phyloP scores from a whole-genome alignment of 805 yeast species.

The Ogataea minuta region DNA sequence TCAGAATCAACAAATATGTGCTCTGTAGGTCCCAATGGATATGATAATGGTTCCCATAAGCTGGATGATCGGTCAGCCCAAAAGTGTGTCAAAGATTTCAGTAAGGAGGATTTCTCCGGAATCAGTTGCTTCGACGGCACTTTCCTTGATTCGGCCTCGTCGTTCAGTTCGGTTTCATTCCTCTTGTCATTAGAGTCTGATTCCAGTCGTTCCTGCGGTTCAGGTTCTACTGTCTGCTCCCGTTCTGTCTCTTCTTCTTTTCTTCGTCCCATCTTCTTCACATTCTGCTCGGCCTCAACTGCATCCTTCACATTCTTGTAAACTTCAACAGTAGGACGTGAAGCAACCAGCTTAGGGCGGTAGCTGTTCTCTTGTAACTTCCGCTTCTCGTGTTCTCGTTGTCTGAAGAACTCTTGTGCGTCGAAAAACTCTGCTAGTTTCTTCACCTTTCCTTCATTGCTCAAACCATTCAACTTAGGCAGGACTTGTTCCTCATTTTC shows the following conservation, averaged over 20 bases:
- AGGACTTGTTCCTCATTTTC: conserved; percentile 17
- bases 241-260: conserved; percentile 7
- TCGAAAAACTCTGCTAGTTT: conserved; percentile 67
- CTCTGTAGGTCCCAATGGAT: conserved; percentile 77
- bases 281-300: conserved; percentile 49
- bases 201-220: not conserved
- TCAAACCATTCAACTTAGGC: conserved; percentile 17
- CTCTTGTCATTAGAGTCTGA: not conserved
- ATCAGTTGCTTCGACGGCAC: conserved; percentile 22
- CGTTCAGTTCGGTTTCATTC: conserved; percentile 1
- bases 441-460: conserved; percentile 47
- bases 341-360: conserved; percentile 69
- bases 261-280: conserved; percentile 2
- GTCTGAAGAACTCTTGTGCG: conserved; percentile 82
- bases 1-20: conserved; percentile 93
- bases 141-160: conserved; percentile 12
- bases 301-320: conserved; percentile 88
- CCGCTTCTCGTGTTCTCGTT: conserved; percentile 74
- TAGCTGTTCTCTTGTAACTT: conserved; percentile 57
- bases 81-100: conserved; percentile 82
- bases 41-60: conserved; percentile 87
- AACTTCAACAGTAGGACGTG: conserved; percentile 88
- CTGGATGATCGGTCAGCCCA: conserved; percentile 98
- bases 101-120: conserved; percentile 71
- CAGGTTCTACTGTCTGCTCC: not conserved